phyloP scores from a whole-genome alignment of 352 stramenopile genomes.

The Thalassiosira pacifica region DNA sequence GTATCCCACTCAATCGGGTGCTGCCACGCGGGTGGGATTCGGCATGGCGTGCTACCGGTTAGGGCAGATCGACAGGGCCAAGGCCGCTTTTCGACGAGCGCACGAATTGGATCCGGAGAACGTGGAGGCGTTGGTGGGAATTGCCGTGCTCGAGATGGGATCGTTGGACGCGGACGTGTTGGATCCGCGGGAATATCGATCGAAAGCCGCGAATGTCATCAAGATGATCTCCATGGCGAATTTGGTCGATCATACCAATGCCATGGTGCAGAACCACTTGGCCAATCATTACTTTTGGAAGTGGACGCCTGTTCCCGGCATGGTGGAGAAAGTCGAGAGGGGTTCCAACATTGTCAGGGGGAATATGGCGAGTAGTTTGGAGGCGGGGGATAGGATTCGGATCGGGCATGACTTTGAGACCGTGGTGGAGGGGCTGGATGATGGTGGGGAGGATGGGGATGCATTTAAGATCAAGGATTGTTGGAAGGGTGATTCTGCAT shows the following conservation, averaged over 20 bases:
- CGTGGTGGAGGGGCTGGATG: conserved; percentile 56
- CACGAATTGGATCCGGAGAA: conserved; percentile 88
- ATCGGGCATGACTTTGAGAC: conserved; percentile 92
- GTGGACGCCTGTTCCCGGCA: conserved; percentile 93
- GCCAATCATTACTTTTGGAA: conserved; percentile 99
- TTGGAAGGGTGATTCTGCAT: conserved; percentile 72
- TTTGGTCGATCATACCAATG: conserved; percentile 85
- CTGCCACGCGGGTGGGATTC: conserved; percentile 94
- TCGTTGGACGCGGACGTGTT: conserved; percentile 90
- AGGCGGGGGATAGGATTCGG: conserved; percentile 92
- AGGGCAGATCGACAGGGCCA: conserved; percentile 88
- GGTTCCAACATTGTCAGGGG: conserved; percentile 90
- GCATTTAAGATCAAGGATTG: conserved; percentile 75
- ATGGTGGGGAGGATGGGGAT: conserved; percentile 40
- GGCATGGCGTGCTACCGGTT: conserved; percentile 96
- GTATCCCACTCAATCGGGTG: conserved; percentile 90
- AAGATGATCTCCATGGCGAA: conserved; percentile 87
- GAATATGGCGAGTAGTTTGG: conserved; percentile 89
- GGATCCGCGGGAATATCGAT: conserved; percentile 91
- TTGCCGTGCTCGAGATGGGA: conserved; percentile 91
- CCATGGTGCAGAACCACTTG: conserved; percentile 95
- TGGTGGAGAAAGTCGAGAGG: conserved; percentile 85
- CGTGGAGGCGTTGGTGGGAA: conserved; percentile 94
- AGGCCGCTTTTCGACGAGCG: conserved; percentile 80
- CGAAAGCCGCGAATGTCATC: conserved; percentile 84